phyloP scores from a whole-genome alignment of 768 basidiomycete genomes.

The Tremella yokohamensis region DNA sequence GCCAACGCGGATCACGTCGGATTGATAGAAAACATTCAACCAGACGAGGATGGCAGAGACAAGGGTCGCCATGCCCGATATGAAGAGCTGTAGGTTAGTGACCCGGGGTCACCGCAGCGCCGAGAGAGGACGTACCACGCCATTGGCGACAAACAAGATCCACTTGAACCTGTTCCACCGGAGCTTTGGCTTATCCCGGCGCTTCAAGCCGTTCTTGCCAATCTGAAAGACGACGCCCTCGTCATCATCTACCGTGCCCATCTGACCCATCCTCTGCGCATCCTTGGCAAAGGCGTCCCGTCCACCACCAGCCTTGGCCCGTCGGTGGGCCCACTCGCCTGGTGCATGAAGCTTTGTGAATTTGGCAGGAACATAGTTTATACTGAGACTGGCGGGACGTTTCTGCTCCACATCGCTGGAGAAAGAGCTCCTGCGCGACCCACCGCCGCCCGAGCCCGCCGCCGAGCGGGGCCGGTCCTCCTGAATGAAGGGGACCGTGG shows the following conservation, averaged over 20 bases:
- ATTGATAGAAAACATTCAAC: conserved; percentile 68
- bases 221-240: conserved; percentile 39
- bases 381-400: conserved; percentile 53
- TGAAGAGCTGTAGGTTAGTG: conserved; percentile 55
- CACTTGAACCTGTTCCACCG: conserved; percentile 85
- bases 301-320: conserved; percentile 61
- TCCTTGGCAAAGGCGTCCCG: conserved; percentile 63
- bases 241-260: conserved; percentile 61
- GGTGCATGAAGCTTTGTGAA: conserved; percentile 58
- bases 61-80: conserved; percentile 62
- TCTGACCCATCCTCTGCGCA: conserved; percentile 58
- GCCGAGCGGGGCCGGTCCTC: not conserved
- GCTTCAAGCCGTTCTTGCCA: conserved; percentile 54
- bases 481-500: conserved; percentile 10
- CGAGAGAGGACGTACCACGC: conserved; percentile 53
- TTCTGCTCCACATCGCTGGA: conserved; percentile 6
- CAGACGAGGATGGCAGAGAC: conserved; percentile 69
- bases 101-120: not conserved
- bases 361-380: conserved; percentile 74
- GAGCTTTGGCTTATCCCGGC: conserved; percentile 53
- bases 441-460: not conserved
- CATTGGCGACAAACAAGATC: conserved; percentile 67
- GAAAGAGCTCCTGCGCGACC: conserved; percentile 9
- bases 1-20: conserved; percentile 69
- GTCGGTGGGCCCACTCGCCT: conserved; percentile 55